phyloP scores from a whole-genome alignment of 495 filamentous ascomycete species.

The Penicillium silybi region DNA sequence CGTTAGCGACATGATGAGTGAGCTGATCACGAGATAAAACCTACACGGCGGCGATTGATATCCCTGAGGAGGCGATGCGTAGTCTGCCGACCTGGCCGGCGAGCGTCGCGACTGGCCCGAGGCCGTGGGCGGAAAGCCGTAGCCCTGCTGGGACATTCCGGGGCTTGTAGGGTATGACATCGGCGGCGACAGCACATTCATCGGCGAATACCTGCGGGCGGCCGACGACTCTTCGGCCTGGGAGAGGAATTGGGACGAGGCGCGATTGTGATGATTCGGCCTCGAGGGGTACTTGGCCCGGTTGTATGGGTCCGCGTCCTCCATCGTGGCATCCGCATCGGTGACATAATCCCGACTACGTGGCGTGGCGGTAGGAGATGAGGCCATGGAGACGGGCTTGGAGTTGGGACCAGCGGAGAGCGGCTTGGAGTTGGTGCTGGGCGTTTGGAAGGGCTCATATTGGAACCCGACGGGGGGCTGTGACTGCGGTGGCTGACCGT shows the following conservation, averaged over 20 bases:
- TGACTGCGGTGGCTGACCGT: slow-evolving; percentile 48
- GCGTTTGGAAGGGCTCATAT: slow-evolving; percentile 68
- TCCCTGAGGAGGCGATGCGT: slow-evolving; percentile 59
- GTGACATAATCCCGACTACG: slow-evolving; percentile 62
- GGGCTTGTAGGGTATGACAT: slow-evolving; percentile 55
- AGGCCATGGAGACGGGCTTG: slow-evolving; percentile 51
- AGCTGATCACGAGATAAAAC: slow-evolving; percentile 9
- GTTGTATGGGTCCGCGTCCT: slow-evolving; percentile 84
- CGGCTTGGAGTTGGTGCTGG: slow-evolving; percentile 37
- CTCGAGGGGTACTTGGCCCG: slow-evolving; percentile 72
- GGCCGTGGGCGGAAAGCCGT: slow-evolving; percentile 39
- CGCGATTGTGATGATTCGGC: slow-evolving; percentile 60
- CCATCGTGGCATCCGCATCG: slow-evolving; percentile 86
- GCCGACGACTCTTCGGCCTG: slow-evolving; percentile 72
- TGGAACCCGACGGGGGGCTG: slow-evolving; percentile 66
- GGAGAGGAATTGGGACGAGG: slow-evolving; percentile 60
- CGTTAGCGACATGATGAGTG: slow-evolving; percentile 2
- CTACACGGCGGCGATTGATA: slow-evolving; percentile 61
- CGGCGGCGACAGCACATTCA: slow-evolving; percentile 72
- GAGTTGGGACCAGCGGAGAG: slow-evolving; percentile 52
- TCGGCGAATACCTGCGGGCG: slow-evolving; percentile 90
- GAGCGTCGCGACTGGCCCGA: slow-evolving; percentile 50
- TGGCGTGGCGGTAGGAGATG: slow-evolving; percentile 62
- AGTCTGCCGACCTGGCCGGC: slow-evolving; percentile 53
- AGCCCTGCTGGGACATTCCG: slow-evolving; percentile 50